These are phyloP conservation scores for Aspergillus sp. DNA, from an alignment of 2,329 filamentous ascomycete species.

Conservation along the genomic window DNA sequence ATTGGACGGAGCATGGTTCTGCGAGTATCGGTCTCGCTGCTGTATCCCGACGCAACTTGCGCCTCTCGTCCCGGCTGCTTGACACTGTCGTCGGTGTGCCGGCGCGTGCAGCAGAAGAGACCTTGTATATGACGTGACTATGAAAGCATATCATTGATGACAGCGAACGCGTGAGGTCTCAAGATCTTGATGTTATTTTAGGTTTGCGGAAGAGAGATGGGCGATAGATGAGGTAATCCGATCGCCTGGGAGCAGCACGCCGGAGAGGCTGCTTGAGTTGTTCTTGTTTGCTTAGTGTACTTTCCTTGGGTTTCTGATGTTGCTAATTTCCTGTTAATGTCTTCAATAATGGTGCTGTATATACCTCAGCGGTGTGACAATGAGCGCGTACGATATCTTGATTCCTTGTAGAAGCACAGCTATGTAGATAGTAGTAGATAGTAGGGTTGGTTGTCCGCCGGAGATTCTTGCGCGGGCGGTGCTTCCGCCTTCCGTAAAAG, in stretches of 20 bases:
- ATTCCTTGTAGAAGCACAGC: not conserved
- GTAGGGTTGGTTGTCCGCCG: not conserved
- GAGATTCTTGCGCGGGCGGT: slow-evolving; percentile 25
- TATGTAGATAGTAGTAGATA: not conserved
- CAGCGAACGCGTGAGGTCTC: slow-evolving; percentile 5
- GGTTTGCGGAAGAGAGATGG: not conserved
- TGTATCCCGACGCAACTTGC: not conserved
- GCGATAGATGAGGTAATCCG: slow-evolving; percentile 7
- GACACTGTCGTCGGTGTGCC: not conserved
- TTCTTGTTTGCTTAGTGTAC: slow-evolving; percentile 20
- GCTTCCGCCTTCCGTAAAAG: slow-evolving; percentile 37
- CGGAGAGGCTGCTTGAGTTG: slow-evolving; percentile 7
- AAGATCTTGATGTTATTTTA: slow-evolving; percentile 2
- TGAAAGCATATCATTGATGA: slow-evolving; percentile 18
- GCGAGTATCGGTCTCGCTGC: slow-evolving; percentile 4
- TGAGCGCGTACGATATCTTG: slow-evolving; percentile 42
- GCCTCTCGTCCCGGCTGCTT: not conserved
- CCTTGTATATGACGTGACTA: slow-evolving; percentile 19
- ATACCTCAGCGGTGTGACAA: slow-evolving; percentile 41
- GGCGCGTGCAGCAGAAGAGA: slow-evolving; percentile 7
- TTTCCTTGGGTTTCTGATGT: slow-evolving; percentile 12
- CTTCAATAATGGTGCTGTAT: slow-evolving; percentile 39
- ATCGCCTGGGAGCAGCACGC: not conserved
- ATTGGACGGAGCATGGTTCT: not conserved
- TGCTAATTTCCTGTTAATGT: slow-evolving; percentile 26